A percentile compares a stretch with the other conserved stretches of the same genome.
phyloP scores from a whole-genome alignment of 805 yeast species.

The Candida quercuum region DNA sequence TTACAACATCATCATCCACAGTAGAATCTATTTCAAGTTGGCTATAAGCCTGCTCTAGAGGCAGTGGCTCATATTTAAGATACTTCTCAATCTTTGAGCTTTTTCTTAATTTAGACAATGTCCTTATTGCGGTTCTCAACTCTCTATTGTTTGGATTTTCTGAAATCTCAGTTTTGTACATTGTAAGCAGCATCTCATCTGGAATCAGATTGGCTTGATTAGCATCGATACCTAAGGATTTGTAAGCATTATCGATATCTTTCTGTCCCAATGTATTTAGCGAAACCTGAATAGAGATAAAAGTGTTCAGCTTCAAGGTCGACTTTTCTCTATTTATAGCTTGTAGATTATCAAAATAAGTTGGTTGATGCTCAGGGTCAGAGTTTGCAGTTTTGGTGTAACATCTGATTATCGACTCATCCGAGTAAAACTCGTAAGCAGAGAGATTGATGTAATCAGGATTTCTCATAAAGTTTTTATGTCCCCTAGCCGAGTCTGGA shows the following conservation, averaged over 20 bases:
- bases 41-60: slow-evolving; percentile 44
- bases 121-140: slow-evolving; percentile 34
- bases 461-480: slow-evolving; percentile 23
- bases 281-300: slow-evolving; percentile 41
- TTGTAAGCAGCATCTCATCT: slow-evolving; percentile 27
- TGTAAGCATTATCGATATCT: slow-evolving; percentile 38
- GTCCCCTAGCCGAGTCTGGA: slow-evolving; percentile 19
- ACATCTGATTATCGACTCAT: slow-evolving; percentile 40
- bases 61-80: slow-evolving; percentile 43
- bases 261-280: slow-evolving; percentile 48
- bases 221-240: slow-evolving; percentile 29
- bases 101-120: slow-evolving; percentile 33
- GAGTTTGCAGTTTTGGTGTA: slow-evolving; percentile 35
- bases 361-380: slow-evolving; percentile 43
- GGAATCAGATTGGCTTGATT: slow-evolving; percentile 15
- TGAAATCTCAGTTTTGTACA: slow-evolving; percentile 27
- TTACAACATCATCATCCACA: slow-evolving; percentile 65
- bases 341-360: slow-evolving; percentile 53
- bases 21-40: slow-evolving; percentile 43
- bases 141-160: slow-evolving; percentile 15
- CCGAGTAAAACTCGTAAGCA: slow-evolving; percentile 42
- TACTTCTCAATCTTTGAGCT: slow-evolving; percentile 31
- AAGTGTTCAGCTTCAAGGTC: slow-evolving; percentile 39
- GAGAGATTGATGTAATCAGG: slow-evolving; percentile 41
- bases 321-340: slow-evolving; percentile 44